Base-by-base conservation (phyloP, 305 asterid genomes). In the Fraxinus sp. region DNA sequence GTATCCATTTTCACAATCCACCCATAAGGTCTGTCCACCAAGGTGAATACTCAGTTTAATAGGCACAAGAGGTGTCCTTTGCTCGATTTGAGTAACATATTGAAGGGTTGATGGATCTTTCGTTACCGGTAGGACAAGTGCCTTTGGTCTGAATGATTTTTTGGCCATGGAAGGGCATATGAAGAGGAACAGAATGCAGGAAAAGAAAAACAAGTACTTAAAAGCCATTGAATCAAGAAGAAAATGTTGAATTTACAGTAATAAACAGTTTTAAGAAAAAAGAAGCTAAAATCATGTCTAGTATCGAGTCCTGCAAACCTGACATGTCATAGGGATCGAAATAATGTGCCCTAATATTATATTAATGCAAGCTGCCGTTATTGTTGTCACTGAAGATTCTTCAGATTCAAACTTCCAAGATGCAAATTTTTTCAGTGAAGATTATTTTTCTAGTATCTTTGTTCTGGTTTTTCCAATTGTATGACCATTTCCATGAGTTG, bases 61-160 rank as follows among this genome's bases (percentile, higher is more conserved):
- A 14, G 90, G 85, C 41, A 78, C 84, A 22, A 87, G 86, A 14
- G 94, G 94, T 11, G 93, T 90, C 77, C 92, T 49, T 84, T 89
- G 92, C 59, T 28, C 24, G 5, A 90, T 83, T 24, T 86, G 79
- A 76, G 91, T 83, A 9, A 84, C 0, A 84, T 90, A 86, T 85
- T 90, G 96, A 77, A 59, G 66, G 18, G 93, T 88, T 26, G 88
- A 18, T 22, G 83, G 81, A 75, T 90, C 93, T 86, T 89, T 90
- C 83, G 83, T 83, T 11, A 92, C 87, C 0, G 89, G 89, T 78
- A 90, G 85, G 70, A 89, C 35, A 28, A 91, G 80, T 36, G 84
- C 90, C 11, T 72, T 87, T 0, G 90, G 86, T 2, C 72, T 85
- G 68, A 77, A 76, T 7, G 87, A 81, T 46, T 79, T 84, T 75